phyloP scores from a whole-genome alignment of 1,139 yeast species.

The Waltiozyma sp. region DNA sequence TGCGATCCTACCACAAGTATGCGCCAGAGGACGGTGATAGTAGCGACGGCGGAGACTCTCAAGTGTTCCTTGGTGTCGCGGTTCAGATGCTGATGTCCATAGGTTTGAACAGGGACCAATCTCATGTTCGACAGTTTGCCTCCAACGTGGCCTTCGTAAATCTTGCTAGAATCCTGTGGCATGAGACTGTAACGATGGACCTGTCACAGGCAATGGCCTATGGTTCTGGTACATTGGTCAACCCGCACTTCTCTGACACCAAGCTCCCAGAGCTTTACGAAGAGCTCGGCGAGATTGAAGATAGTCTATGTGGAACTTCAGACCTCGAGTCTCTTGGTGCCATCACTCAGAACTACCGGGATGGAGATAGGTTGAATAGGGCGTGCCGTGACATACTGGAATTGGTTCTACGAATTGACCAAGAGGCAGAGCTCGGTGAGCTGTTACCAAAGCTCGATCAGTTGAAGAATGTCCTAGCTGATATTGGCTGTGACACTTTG shows the following conservation, averaged over 20 bases:
- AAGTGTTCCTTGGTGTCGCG: constrained; percentile 32
- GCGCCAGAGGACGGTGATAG: constrained; percentile 44
- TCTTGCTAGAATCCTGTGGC: constrained; percentile 40
- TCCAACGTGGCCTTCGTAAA: constrained; percentile 22
- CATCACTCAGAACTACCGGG: constrained; percentile 12
- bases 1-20: constrained; percentile 27
- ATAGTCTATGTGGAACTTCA: background rate
- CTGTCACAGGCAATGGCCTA: constrained; percentile 25
- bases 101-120: constrained; percentile 43
- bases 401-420: constrained; percentile 15
- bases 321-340: constrained; percentile 4
- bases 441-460: constrained; percentile 12
- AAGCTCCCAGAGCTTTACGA: constrained; percentile 22
- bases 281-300: background rate
- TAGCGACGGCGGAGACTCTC: constrained; percentile 39
- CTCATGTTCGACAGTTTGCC: constrained; percentile 23
- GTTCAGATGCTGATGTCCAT: constrained; percentile 37
- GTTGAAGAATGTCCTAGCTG: constrained; percentile 11
- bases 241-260: constrained; percentile 28
- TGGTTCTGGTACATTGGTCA: constrained; percentile 31
- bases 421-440: constrained; percentile 11
- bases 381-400: constrained; percentile 15
- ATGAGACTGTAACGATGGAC: constrained; percentile 30
- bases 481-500: constrained; percentile 9
- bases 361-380: constrained; percentile 15